A percentile compares a stretch with the other conserved stretches of the same genome.
Evolutionary conservation across 1,284 basidiomycete genomes (phyloP).

Genomic region (Taiwanofungus camphoratus): DNA sequence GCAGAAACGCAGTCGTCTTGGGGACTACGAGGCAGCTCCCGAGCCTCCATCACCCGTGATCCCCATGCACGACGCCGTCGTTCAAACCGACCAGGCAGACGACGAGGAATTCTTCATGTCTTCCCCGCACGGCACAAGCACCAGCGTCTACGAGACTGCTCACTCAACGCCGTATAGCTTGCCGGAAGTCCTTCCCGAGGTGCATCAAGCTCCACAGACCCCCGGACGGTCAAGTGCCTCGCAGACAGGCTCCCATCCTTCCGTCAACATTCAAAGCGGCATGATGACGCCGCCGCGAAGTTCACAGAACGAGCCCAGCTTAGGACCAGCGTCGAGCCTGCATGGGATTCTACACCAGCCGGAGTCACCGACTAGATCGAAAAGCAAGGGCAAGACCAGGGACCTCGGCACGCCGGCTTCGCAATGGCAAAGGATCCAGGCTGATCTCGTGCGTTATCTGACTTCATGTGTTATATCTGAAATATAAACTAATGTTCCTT

Average conservation of each 20-base stretch:
- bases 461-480: background rate
- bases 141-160: background rate
- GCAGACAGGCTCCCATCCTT: slow-evolving; percentile 11
- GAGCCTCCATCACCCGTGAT: slow-evolving; percentile 1
- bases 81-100: slow-evolving; percentile 1
- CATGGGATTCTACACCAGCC: background rate
- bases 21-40: background rate
- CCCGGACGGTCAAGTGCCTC: slow-evolving; percentile 10
- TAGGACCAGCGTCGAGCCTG: slow-evolving; percentile 3
- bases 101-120: background rate
- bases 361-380: slow-evolving; percentile 11
- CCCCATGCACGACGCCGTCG: slow-evolving; percentile 12
- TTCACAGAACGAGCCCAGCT: slow-evolving; percentile 11
- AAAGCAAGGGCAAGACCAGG: slow-evolving; percentile 16
- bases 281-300: slow-evolving; percentile 20
- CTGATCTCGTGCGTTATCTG: slow-evolving; percentile 17
- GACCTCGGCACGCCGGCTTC: slow-evolving; percentile 4
- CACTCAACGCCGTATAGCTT: background rate
- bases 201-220: slow-evolving; percentile 8
- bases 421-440: slow-evolving; percentile 15
- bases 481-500: background rate
- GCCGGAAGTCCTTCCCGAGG: background rate
- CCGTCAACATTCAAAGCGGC: slow-evolving; percentile 7
- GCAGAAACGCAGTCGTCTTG: slow-evolving; percentile 6
- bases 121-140: background rate